Base-by-base conservation (phyloP, 192 early-diverging fungal genomes). In the Linnemannia schmuckeri region DNA sequence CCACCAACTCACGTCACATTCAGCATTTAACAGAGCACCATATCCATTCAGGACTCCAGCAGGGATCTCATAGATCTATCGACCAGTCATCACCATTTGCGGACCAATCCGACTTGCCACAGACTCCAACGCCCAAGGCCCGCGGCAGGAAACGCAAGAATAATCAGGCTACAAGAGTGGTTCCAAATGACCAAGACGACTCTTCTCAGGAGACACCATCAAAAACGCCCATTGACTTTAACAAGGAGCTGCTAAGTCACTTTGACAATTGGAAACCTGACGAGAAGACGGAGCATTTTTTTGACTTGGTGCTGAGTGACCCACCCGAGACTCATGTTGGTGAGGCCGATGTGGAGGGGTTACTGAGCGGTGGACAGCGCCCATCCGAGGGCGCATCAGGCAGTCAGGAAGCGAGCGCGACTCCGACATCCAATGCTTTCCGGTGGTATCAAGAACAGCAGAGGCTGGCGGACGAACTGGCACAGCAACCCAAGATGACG, bases 281-380 rank as follows among this genome's bases (percentile, higher is more conserved):
- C 41, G 74, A 74, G 30, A 81, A 75, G 72, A 70, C 75, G 7
- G 72, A 70, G 6, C 74, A 78, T 42, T 78, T 87, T 49, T 77
- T 81, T 7, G 85, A 87, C 44, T 78, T 87, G 70, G 80, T 87
- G 41, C 49, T 87, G 63, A 87, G 85, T 47, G 85, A 87, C 24
- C 85, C 85, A 27, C 85, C 85, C 44, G 76, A 87, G 27, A 70
- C 75, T 7, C 76, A 78, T 46, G 71, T 81, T 2, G 85, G 72
- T 41, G 79, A 81, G 15, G 30, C 76, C 8, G 85, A 81, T 40
- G 76, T 81, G 12, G 69, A 87, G 13, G 63, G 66, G 0, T n/a
- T 87, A 1, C 49, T 87, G 15, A 81, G 72, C 7, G 46, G 41
- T 12, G 76, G 38, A 20, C 37, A 42, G n/a, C 63, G 44, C 1